Percentiles rank a stretch among this genome's conserved stretches.
These are phyloP conservation scores for Vicia villosa DNA, from an alignment of 306 rosid genomes.

Conservation along the genomic window DNA sequence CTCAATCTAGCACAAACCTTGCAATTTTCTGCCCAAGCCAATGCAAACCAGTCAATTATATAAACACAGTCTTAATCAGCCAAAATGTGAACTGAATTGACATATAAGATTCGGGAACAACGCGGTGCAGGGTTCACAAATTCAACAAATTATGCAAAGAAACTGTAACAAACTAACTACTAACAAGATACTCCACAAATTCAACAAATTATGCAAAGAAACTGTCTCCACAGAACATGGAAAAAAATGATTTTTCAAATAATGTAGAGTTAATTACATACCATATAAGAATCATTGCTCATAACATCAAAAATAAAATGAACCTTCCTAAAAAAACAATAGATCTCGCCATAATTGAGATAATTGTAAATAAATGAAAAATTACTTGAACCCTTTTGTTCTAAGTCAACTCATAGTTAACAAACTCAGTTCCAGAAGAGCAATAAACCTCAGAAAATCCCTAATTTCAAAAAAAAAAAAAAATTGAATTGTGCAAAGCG, in stretches of 20 bases:
- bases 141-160: too few relatives aligned
- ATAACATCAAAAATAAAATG: slow-evolving; percentile 1
- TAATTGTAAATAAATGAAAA: background rate
- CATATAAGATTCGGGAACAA: background rate
- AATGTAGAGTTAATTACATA: slow-evolving; percentile 15
- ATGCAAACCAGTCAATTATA: background rate
- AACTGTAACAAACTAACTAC: background rate
- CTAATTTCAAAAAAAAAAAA: background rate
- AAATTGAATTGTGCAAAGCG: slow-evolving; percentile 9
- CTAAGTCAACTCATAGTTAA: slow-evolving; percentile 1
- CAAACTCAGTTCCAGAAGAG: background rate
- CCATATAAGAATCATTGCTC: slow-evolving; percentile 19
- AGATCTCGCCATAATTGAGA: slow-evolving; percentile 35
- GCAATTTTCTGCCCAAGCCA: background rate
- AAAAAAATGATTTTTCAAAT: slow-evolving; percentile 26
- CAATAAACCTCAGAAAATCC: slow-evolving; percentile 20
- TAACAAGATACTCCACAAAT: background rate
- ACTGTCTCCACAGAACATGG: slow-evolving; percentile 1
- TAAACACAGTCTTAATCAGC: slow-evolving; percentile 7
- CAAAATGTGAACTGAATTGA: slow-evolving; percentile 23
- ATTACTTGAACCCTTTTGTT: background rate
- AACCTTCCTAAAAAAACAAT: slow-evolving; percentile 13
- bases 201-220: background rate
- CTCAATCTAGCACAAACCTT: slow-evolving; percentile 47
- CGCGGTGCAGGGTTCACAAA: background rate